Evolutionary conservation across 305 asterid genomes (phyloP).

Genomic region (Striga hermonthica): DNA sequence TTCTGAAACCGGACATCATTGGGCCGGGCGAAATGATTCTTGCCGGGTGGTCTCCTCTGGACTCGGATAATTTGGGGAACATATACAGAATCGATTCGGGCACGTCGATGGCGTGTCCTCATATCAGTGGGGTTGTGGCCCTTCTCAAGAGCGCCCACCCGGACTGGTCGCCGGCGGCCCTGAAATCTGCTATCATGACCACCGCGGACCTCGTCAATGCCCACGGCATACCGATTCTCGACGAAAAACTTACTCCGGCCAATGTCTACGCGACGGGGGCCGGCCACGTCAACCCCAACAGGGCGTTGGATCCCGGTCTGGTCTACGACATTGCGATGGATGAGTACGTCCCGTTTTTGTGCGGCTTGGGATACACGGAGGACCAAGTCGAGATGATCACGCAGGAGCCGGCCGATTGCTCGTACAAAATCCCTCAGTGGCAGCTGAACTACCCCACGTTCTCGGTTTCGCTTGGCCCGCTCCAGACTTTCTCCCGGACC

Average conservation of each 20-base stretch:
- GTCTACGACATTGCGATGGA: too few relatives aligned
- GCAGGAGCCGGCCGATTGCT: too few relatives aligned
- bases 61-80: slow-evolving; percentile 31
- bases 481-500: too few relatives aligned
- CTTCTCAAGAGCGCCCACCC: neutral
- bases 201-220: neutral
- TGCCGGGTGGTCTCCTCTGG: slow-evolving; percentile 35
- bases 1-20: slow-evolving; percentile 50
- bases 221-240: neutral
- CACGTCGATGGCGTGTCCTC: slow-evolving; percentile 40
- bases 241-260: neutral
- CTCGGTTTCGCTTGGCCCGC: too few relatives aligned
- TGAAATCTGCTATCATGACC: neutral
- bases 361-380: too few relatives aligned
- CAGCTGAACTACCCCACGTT: too few relatives aligned
- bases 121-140: neutral
- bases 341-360: too few relatives aligned
- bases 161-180: neutral
- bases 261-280: neutral
- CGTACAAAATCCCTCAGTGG: too few relatives aligned
- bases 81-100: slow-evolving; percentile 41
- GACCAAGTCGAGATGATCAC: too few relatives aligned
- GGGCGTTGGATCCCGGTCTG: too few relatives aligned
- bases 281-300: too few relatives aligned
- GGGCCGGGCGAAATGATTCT: slow-evolving; percentile 47